A percentile compares a stretch with the other conserved stretches of the same genome.
phyloP scores from a whole-genome alignment of 1,139 yeast species.

The Yamadazyma trypodendri region DNA sequence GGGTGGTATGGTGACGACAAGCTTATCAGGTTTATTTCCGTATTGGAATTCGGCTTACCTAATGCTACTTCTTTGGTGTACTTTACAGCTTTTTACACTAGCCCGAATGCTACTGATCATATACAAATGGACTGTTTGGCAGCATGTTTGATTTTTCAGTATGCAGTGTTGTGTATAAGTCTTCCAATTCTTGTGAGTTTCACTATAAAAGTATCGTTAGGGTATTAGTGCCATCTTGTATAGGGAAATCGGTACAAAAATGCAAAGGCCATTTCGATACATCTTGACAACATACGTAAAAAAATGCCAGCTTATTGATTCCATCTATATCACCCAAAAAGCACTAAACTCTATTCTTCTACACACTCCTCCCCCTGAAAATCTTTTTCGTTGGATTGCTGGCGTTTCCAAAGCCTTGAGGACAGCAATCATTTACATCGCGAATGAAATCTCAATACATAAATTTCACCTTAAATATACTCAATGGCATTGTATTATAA shows the following conservation, averaged over 20 bases:
- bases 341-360: too few species aligned
- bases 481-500: conserved; percentile 73
- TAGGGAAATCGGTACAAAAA: too few species aligned
- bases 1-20: conserved; percentile 55
- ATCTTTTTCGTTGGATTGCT: too few species aligned
- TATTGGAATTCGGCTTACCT: conserved; percentile 77
- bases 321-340: too few species aligned
- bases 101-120: conserved; percentile 57
- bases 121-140: conserved; percentile 85
- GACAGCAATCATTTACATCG: background rate
- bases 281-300: too few species aligned
- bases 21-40: conserved; percentile 60
- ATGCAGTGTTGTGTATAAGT: conserved; percentile 56
- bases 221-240: conserved; percentile 15
- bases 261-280: too few species aligned
- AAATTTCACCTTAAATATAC: too few species aligned
- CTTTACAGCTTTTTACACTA: conserved; percentile 80
- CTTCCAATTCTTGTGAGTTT: conserved; percentile 69
- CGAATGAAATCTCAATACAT: background rate
- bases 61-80: conserved; percentile 84
- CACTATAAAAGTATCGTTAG: conserved; percentile 42
- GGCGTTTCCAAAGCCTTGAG: too few species aligned
- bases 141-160: conserved; percentile 66
- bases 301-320: too few species aligned
- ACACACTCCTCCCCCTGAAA: too few species aligned